Evolutionary conservation across 192 early-diverging fungal genomes (phyloP).

Genomic region (Coemansia guatemalensis): DNA sequence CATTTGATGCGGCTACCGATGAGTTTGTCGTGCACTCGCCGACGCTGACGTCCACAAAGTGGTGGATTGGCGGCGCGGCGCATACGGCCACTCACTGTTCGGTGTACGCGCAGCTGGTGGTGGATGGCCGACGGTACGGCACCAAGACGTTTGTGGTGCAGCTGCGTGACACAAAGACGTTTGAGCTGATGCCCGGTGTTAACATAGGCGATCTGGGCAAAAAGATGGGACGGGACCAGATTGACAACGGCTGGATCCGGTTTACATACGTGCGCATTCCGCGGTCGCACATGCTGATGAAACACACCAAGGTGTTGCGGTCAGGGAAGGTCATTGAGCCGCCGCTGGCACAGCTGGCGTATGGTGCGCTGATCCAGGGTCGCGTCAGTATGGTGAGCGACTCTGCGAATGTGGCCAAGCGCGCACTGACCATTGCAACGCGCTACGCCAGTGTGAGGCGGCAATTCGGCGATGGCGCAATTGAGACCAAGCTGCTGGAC

Average conservation of each 20-base stretch:
- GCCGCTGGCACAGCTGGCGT: conserved; percentile 79
- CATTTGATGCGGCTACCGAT: conserved; percentile 76
- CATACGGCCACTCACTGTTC: conserved; percentile 81
- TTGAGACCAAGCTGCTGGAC: conserved; percentile 88
- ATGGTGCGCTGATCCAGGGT: conserved; percentile 84
- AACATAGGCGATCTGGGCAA: conserved; percentile 91
- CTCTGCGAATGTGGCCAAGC: conserved; percentile 83
- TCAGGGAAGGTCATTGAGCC: conserved; percentile 80
- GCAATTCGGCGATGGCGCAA: conserved; percentile 72
- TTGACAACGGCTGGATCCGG: conserved; percentile 93
- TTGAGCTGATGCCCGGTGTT: conserved; percentile 76
- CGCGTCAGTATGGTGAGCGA: conserved; percentile 83
- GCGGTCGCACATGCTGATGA: conserved; percentile 89
- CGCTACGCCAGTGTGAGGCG: conserved; percentile 91
- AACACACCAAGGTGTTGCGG: conserved; percentile 84
- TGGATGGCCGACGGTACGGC: conserved; percentile 79
- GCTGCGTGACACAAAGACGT: conserved; percentile 79
- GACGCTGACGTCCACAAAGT: conserved; percentile 81
- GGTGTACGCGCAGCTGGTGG: conserved; percentile 82
- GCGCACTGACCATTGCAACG: conserved; percentile 86
- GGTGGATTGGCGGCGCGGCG: conserved; percentile 98
- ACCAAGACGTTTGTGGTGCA: conserved; percentile 89
- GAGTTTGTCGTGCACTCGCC: conserved; percentile 87
- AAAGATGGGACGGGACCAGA: conserved; percentile 91
- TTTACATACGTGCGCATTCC: conserved; percentile 91